A percentile compares a stretch with the other conserved stretches of the same genome.
Conservation (phyloP, 176 grass and related monocot species). For the Eleusine coracana region DNA sequence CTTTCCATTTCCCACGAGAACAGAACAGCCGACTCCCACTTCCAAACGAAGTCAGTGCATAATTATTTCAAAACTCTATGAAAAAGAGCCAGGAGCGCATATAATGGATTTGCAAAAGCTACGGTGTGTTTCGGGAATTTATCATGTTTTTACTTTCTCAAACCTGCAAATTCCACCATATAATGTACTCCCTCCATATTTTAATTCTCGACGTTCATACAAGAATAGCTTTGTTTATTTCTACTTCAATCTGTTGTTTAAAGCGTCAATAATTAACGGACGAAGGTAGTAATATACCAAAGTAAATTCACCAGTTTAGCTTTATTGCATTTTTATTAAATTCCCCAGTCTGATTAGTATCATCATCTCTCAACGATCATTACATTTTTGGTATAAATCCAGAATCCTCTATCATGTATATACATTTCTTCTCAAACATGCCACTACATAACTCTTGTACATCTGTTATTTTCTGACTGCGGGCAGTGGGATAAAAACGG, state of each 20-base stretch:
- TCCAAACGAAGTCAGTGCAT: background rate
- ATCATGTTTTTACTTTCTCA: no score
- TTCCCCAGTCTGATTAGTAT: background rate
- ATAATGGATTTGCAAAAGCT: background rate
- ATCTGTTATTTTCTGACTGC: constrained; percentile 1
- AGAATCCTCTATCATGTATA: background rate
- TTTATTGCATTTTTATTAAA: background rate
- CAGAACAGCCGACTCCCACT: background rate
- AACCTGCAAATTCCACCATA: no score
- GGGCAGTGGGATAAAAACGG: constrained; percentile 53
- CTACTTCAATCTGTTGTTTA: no score
- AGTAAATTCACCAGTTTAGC: background rate
- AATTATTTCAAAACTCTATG: background rate
- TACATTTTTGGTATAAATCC: background rate
- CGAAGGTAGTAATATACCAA: background rate
- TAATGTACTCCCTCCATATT: no score
- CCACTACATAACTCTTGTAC: background rate
- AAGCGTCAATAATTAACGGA: no score
- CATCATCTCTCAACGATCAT: background rate
- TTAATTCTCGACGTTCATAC: no score
- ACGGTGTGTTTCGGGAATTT: background rate
- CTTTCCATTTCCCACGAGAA: background rate
- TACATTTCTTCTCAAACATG: background rate
- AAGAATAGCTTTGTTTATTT: no score
- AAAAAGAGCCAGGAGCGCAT: background rate